Conservation (phyloP, 192 early-diverging fungal genomes). For the Geranomyces variabilis region DNA sequence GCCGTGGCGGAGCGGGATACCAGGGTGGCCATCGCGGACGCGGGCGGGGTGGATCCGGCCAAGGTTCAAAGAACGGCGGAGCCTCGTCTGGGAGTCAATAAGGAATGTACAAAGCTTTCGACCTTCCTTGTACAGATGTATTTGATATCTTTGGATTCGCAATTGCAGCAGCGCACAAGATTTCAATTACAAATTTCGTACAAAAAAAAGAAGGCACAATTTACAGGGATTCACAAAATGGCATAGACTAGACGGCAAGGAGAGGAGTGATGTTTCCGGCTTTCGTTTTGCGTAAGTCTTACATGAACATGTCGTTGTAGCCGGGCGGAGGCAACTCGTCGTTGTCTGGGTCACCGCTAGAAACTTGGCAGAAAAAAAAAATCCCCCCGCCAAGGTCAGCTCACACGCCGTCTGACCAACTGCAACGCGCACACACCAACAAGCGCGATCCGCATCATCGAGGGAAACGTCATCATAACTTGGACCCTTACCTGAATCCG, state of each 20-base stretch:
- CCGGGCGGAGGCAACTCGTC: slow-evolving; percentile 75
- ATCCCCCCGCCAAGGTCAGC: slow-evolving; percentile 11
- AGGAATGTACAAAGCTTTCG: too few species aligned
- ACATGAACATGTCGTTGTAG: slow-evolving; percentile 45
- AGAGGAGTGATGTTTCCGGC: too few species aligned
- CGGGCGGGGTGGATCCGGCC: slow-evolving; percentile 16
- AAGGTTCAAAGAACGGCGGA: background rate
- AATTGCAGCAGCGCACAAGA: too few species aligned
- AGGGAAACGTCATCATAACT: background rate
- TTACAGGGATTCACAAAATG: too few species aligned
- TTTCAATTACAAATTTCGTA: too few species aligned
- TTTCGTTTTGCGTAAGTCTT: background rate
- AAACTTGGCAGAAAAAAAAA: slow-evolving; percentile 13
- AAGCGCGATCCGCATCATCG: background rate
- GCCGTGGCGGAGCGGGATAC: background rate
- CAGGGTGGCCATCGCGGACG: slow-evolving; percentile 22
- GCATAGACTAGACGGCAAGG: too few species aligned
- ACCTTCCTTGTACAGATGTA: too few species aligned
- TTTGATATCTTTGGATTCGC: too few species aligned
- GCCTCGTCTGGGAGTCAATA: too few species aligned
- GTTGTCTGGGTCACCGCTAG: slow-evolving; percentile 71
- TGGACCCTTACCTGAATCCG: background rate
- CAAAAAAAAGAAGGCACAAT: too few species aligned
- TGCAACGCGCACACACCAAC: background rate
- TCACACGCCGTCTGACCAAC: too few species aligned